Evolutionary conservation across 495 filamentous ascomycete species (phyloP).

Genomic region (Neurospora tetrasperma): DNA sequence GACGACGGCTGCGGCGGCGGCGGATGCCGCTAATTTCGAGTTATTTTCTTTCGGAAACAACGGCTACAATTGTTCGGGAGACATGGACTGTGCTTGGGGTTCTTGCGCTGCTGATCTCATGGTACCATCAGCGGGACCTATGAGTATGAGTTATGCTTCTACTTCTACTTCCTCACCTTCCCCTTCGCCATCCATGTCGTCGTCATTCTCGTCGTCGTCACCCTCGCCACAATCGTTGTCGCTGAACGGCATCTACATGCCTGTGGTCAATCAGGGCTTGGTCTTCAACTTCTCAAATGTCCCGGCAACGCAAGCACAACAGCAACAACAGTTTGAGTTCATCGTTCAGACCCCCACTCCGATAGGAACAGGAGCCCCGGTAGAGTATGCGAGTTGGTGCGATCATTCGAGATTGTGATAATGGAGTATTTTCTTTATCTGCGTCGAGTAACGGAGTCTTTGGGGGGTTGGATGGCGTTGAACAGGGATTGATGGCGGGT

Average conservation of each 20-base stretch:
- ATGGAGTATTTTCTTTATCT: not conserved
- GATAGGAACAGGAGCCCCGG: not conserved
- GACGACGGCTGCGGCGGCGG: not conserved
- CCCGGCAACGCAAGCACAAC: too few relatives aligned
- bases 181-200: not conserved
- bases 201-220: not conserved
- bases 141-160: not conserved
- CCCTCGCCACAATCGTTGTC: not conserved
- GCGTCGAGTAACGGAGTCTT: not conserved
- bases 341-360: not conserved
- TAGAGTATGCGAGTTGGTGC: not conserved
- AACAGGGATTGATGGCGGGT: not conserved
- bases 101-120: not conserved
- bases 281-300: not conserved
- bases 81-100: not conserved
- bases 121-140: not conserved
- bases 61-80: not conserved
- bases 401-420: not conserved
- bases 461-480: not conserved
- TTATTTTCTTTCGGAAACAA: not conserved
- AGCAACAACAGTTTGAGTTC: not conserved
- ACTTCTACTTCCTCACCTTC: not conserved
- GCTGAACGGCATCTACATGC: not conserved
- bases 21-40: not conserved
- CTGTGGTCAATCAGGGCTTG: not conserved